These are phyloP conservation scores for Solanum dulcamara DNA, from an alignment of 257 asterid species.

Conservation along the genomic window DNA sequence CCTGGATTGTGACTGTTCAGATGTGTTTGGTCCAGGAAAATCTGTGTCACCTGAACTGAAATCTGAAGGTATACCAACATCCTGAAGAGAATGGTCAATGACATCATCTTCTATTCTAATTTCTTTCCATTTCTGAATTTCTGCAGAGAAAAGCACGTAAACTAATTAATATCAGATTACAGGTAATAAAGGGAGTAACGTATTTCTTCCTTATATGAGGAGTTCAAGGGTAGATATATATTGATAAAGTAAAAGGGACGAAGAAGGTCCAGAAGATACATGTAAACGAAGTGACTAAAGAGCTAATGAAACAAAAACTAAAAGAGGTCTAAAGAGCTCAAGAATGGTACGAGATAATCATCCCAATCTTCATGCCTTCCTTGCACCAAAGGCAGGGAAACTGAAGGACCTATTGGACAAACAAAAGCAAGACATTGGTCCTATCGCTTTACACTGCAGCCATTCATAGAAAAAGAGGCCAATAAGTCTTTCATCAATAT, in stretches of 20 bases:
- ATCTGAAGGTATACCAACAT: background rate
- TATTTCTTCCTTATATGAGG: background rate
- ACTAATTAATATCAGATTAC: background rate
- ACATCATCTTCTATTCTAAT: conserved; percentile 26
- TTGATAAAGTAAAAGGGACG: background rate
- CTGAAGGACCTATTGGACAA: background rate
- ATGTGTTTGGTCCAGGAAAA: conserved; percentile 6
- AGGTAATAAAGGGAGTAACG: background rate
- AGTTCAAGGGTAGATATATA: background rate
- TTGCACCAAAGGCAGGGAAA: background rate
- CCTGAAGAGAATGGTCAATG: background rate
- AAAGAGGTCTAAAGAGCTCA: background rate
- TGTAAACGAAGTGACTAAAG: background rate
- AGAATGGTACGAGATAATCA: background rate
- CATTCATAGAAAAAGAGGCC: background rate
- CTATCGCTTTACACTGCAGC: background rate
- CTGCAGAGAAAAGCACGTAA: conserved; percentile 18
- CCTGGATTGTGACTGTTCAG: conserved; percentile 15
- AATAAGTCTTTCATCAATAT: background rate
- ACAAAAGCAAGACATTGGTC: background rate
- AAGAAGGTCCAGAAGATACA: background rate
- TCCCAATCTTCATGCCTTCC: background rate
- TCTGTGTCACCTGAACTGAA: conserved; percentile 14
- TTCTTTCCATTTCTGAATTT: conserved; percentile 50
- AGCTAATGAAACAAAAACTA: background rate